Base-by-base conservation (phyloP, 805 yeast genomes). In the Pichia cephalocereana region DNA sequence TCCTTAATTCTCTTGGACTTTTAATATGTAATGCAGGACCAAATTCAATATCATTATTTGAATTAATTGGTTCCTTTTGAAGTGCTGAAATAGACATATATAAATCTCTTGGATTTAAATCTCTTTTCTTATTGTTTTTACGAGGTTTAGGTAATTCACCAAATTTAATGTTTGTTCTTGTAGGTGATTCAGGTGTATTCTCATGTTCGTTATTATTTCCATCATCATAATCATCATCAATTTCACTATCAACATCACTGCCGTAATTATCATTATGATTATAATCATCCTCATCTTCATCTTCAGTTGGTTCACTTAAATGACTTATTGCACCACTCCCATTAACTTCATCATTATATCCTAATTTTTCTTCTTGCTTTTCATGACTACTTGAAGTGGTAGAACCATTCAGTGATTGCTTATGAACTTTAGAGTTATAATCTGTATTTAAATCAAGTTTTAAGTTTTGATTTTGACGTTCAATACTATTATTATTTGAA, bases 71-170 rank as follows among this genome's bases (percentile, higher is more conserved):
- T 8, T 28, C 32, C 10, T 75, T 72, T 55, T 83, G 83, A 68
- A 90, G 69, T 82, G 89, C 80, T 40, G 88, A 81, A 55, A 89
- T 83, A 4, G 96, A 88, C 69, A 83, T 73, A 61, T 73, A 83
- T 80, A 89, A 82, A 59, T 90, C 96, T 44, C 83, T 77, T 2
- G 96, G 96, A 34, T 83, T 82, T 12, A 86, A 69, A 23, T 80
- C 77, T n/a, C 66, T 69, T 28, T 46, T 48, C 28, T 51, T 43
- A 60, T 19, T 23, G 26, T 60, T 50, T 70, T 70, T 10, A 68
- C 68, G 27, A 0, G 86, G 80, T 38, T 68, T 78, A 0, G 87
- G 86, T 27, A 83, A 66, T 43, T 66, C 67, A 3, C 78, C 89
- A 60, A 83, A 83, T 46, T 71, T 69, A 55, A 83, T 81, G 34